phyloP scores from a whole-genome alignment of 2,329 filamentous ascomycete species.

The Sporothrix pseudoabietina region DNA sequence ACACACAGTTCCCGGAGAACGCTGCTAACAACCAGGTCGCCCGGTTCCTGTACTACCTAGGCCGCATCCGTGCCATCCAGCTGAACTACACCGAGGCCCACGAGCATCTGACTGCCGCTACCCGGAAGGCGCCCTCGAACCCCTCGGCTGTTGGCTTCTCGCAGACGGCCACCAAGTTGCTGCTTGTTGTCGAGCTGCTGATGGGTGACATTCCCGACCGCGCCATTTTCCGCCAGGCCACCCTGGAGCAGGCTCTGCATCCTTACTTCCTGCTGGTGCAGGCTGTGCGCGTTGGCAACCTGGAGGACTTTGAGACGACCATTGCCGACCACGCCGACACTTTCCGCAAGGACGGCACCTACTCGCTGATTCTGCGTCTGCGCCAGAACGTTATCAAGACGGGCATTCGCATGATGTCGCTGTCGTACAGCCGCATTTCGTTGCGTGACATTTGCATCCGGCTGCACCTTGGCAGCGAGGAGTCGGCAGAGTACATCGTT shows the following conservation, averaged over 20 bases:
- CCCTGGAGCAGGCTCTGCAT: slow-evolving; percentile 81
- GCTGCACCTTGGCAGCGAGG: slow-evolving; percentile 88
- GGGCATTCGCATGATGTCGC: slow-evolving; percentile 97
- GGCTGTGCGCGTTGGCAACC: slow-evolving; percentile 92
- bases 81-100: slow-evolving; percentile 96
- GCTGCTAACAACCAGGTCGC: slow-evolving; percentile 98
- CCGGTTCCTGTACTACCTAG: slow-evolving; percentile 94
- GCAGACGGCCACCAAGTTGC: slow-evolving; percentile 93
- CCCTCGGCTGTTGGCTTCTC: slow-evolving; percentile 90
- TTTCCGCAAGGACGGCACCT: slow-evolving; percentile 92
- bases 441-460: slow-evolving; percentile 96
- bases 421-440: slow-evolving; percentile 96
- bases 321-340: slow-evolving; percentile 79
- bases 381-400: slow-evolving; percentile 99
- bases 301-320: slow-evolving; percentile 87
- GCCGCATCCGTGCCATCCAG: slow-evolving; percentile 94
- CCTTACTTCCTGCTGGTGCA: slow-evolving; percentile 94
- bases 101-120: slow-evolving; percentile 88
- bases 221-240: slow-evolving; percentile 86
- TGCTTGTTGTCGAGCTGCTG: slow-evolving; percentile 91
- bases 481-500: slow-evolving; percentile 98
- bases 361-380: slow-evolving; percentile 90
- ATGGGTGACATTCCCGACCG: slow-evolving; percentile 99
- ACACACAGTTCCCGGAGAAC: slow-evolving; percentile 91
- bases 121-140: slow-evolving; percentile 90